These are phyloP conservation scores for Fusarium liriodendri DNA, from an alignment of 2,329 filamentous ascomycete genomes.

Conservation along the genomic window DNA sequence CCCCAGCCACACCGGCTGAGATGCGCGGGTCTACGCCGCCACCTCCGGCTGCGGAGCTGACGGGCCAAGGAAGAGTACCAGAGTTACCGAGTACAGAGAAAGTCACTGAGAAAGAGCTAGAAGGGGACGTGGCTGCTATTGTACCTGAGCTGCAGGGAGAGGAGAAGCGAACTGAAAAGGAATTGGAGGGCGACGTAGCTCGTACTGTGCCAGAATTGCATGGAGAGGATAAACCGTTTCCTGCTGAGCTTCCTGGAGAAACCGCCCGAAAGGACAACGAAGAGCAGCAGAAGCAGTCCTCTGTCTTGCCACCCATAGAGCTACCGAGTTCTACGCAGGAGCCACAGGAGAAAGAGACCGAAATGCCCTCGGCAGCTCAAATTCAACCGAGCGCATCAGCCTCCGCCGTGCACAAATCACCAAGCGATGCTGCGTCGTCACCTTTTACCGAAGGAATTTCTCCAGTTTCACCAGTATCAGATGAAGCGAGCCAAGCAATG, in stretches of 20 bases:
- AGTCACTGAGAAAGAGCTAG: neutral
- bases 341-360: neutral
- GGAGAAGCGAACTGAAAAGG: neutral
- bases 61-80: neutral
- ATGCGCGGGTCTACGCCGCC: neutral
- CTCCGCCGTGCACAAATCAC: neutral
- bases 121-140: neutral
- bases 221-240: neutral
- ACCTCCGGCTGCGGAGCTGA: neutral
- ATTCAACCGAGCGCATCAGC: neutral
- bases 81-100: neutral
- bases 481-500: neutral
- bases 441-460: neutral
- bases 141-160: neutral
- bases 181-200: neutral
- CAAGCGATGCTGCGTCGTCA: neutral
- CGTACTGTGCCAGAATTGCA: neutral
- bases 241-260: neutral
- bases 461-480: neutral
- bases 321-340: neutral
- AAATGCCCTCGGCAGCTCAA: neutral
- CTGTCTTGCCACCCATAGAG: neutral
- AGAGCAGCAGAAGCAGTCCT: neutral
- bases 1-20: neutral
- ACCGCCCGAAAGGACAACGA: neutral